Conservation (phyloP, 257 asterid species). For the Ophiorrhiza pumila region DNA sequence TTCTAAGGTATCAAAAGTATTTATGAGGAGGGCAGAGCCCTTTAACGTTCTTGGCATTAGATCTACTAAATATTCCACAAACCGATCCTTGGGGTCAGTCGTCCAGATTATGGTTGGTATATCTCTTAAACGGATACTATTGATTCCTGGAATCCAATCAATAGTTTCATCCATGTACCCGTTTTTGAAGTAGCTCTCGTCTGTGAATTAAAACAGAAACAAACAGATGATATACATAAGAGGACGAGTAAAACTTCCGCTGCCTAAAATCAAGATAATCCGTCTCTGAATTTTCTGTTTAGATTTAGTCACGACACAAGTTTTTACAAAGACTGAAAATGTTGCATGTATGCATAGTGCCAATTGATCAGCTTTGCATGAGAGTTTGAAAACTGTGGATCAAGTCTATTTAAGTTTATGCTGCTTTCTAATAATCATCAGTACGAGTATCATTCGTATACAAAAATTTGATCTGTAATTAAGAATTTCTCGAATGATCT, state of each 20-base stretch:
- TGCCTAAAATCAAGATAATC: background rate
- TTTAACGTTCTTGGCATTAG: background rate
- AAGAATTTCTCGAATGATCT: too few relatives aligned
- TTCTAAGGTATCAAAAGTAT: conserved; percentile 16
- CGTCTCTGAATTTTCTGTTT: too few relatives aligned
- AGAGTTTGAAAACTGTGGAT: too few relatives aligned
- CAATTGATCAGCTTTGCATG: background rate
- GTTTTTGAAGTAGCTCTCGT: conserved; percentile 14
- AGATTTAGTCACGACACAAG: background rate
- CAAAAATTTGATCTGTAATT: too few relatives aligned
- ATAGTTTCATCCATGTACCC: conserved; percentile 17
- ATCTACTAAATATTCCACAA: background rate
- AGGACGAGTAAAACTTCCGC: too few relatives aligned
- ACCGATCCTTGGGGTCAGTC: conserved; percentile 5
- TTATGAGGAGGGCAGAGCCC: conserved; percentile 8
- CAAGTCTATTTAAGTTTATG: too few relatives aligned
- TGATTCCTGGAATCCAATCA: conserved; percentile 23
- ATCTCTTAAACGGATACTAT: conserved; percentile 13
- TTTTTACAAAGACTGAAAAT: background rate
- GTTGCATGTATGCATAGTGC: too few relatives aligned
- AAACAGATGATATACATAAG: background rate
- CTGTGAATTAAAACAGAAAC: background rate
- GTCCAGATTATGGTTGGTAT: background rate
- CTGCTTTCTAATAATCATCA: too few relatives aligned
- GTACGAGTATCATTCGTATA: too few relatives aligned